A percentile compares a stretch with the other conserved stretches of the same genome.
These are phyloP conservation scores for Pestalotiopsis sp. DNA, from an alignment of 2,329 filamentous ascomycete genomes.

Conservation along the genomic window DNA sequence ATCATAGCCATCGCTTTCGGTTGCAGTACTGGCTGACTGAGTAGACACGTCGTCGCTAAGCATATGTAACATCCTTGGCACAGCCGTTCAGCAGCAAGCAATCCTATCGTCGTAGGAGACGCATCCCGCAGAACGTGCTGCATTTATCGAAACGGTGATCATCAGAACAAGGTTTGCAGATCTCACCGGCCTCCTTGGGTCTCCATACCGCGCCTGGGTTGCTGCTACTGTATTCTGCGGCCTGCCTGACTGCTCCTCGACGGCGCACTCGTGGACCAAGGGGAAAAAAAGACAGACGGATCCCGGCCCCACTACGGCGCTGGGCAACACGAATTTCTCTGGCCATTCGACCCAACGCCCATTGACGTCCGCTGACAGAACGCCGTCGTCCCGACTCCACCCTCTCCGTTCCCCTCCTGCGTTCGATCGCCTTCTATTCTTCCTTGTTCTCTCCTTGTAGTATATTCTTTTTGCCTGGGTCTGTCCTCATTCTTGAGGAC, in stretches of 20 bases:
- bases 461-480: constrained; percentile 24
- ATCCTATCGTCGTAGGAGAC: no score
- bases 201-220: no score
- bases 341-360: not conserved
- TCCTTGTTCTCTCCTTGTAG: not conserved
- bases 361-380: constrained; percentile 6
- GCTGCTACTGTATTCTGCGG: no score
- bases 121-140: no score
- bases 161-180: not conserved
- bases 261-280: not conserved
- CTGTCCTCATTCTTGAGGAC: constrained; percentile 40
- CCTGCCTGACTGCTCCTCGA: not conserved
- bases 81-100: not conserved
- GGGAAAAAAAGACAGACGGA: not conserved
- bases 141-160: no score
- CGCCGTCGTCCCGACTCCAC: constrained; percentile 9
- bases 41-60: not conserved
- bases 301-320: constrained; percentile 6
- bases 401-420: constrained; percentile 6
- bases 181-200: not conserved
- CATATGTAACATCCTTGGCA: not conserved
- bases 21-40: not conserved
- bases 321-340: constrained; percentile 3
- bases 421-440: not conserved
- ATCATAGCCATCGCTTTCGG: not conserved